Percentiles rank a stretch among this genome's conserved stretches.
Conservation (phyloP, 139 green algal genomes). For the Volvox reticuliferus region DNA sequence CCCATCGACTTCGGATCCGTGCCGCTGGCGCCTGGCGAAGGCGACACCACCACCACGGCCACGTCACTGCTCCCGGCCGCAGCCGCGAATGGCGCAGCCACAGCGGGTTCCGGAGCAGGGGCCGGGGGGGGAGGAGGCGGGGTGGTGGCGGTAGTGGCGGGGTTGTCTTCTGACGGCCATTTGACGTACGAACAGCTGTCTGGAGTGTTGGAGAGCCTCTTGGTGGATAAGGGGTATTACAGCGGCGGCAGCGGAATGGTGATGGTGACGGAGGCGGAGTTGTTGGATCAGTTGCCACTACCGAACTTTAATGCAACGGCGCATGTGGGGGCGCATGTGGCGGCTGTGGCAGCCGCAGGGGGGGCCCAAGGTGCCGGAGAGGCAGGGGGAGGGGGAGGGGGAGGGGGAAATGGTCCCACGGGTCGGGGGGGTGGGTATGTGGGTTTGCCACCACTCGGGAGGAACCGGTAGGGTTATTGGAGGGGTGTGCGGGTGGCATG, state of each 20-base stretch:
- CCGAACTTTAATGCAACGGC: slow-evolving; percentile 51
- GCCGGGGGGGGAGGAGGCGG: neutral
- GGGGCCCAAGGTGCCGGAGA: neutral
- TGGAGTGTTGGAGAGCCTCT: slow-evolving; percentile 53
- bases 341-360: neutral
- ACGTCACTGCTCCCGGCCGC: neutral
- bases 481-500: neutral
- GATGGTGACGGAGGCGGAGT: slow-evolving; percentile 46
- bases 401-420: neutral
- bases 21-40: slow-evolving; percentile 10
- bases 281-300: slow-evolving; percentile 52
- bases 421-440: neutral
- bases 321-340: neutral
- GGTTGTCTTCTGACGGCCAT: slow-evolving; percentile 20
- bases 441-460: neutral
- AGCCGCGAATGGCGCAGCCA: neutral
- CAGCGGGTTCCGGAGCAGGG: neutral
- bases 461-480: neutral
- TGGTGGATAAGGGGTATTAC: slow-evolving; percentile 61
- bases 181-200: slow-evolving; percentile 58
- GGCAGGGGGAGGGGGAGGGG: neutral
- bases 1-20: slow-evolving; percentile 55
- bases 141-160: neutral
- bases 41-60: neutral
- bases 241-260: neutral